phyloP scores from a whole-genome alignment of 768 basidiomycete genomes.

The Calocera viscosa region DNA sequence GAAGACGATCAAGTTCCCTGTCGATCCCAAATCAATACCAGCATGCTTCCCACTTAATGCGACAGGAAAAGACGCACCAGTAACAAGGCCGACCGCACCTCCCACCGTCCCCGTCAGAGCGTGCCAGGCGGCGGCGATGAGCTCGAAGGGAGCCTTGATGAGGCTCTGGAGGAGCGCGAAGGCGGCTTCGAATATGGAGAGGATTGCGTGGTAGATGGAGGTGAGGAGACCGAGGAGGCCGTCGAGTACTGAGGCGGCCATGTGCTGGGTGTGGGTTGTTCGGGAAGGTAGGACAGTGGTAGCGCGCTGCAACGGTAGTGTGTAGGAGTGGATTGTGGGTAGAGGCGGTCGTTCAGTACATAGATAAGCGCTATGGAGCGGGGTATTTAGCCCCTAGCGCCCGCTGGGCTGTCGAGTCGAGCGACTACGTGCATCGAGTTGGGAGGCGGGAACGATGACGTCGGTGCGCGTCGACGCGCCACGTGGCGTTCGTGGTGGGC shows the following conservation, averaged over 20 bases:
- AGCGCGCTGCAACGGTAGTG: too few relatives aligned
- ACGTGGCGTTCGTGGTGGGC: too few relatives aligned
- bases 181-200: background rate
- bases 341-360: too few relatives aligned
- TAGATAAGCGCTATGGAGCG: too few relatives aligned
- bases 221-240: background rate
- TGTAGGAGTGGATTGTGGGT: too few relatives aligned
- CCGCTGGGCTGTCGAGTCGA: too few relatives aligned
- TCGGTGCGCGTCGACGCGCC: too few relatives aligned
- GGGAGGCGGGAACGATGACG: too few relatives aligned
- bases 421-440: too few relatives aligned
- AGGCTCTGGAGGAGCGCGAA: constrained; percentile 1
- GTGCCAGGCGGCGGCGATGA: background rate
- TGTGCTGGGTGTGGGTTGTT: background rate
- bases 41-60: background rate
- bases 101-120: background rate
- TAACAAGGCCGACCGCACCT: background rate
- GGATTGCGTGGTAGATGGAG: background rate
- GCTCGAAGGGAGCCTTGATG: background rate
- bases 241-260: constrained; percentile 2
- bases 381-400: too few relatives aligned
- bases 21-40: background rate
- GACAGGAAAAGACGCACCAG: background rate
- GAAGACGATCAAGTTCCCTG: background rate
- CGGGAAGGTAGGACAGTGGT: background rate